A percentile compares a stretch with the other conserved stretches of the same genome.
Evolutionary conservation across 345 rosid genomes (phyloP).

Genomic region (Cardamine resedifolia): DNA sequence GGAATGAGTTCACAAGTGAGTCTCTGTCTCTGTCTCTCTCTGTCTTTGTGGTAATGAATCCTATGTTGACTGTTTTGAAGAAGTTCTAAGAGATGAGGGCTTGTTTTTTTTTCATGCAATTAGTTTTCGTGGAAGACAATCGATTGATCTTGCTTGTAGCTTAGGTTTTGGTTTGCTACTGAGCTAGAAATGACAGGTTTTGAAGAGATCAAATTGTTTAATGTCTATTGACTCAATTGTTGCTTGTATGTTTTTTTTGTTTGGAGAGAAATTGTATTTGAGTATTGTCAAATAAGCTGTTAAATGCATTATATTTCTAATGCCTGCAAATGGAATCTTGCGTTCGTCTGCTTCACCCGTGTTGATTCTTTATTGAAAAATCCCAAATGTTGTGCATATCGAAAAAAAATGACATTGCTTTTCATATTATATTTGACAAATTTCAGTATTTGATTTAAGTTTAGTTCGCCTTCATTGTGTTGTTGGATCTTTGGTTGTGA

Average conservation of each 20-base stretch:
- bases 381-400: background rate
- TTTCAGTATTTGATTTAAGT: background rate
- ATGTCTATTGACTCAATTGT: background rate
- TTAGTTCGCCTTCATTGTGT: background rate
- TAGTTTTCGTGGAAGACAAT: conserved; percentile 17
- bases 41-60: conserved; percentile 8
- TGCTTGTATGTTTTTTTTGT: background rate
- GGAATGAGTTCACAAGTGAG: conserved; percentile 24
- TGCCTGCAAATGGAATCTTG: background rate
- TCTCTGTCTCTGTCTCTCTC: background rate
- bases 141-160: conserved; percentile 12
- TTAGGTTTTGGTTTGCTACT: conserved; percentile 7
- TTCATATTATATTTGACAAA: background rate
- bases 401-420: background rate
- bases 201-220: background rate
- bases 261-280: background rate
- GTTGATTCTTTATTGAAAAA: background rate
- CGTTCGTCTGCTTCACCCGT: background rate
- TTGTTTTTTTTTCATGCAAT: conserved; percentile 29
- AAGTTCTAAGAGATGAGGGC: background rate
- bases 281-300: background rate
- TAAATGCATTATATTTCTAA: background rate
- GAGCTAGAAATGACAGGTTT: background rate
- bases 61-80: conserved; percentile 8
- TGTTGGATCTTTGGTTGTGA: conserved; percentile 16